A percentile compares a stretch with the other conserved stretches of the same genome.
phyloP scores from a whole-genome alignment of 2,329 filamentous ascomycete genomes.

The Ascochyta clinopodiicola region DNA sequence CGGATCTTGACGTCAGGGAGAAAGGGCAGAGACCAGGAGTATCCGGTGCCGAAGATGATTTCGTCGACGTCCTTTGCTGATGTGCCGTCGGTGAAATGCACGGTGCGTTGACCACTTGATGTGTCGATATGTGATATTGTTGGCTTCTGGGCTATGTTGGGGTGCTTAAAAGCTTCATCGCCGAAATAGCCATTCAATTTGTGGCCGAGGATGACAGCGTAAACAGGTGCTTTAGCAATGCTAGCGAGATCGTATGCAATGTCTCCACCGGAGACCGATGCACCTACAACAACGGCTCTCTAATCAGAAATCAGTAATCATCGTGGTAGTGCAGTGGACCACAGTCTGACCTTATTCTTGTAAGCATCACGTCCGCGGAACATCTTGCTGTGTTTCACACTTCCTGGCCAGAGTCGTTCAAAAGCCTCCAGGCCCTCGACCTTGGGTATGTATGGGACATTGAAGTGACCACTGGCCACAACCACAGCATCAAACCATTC shows the following conservation, averaged over 20 bases:
- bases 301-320: constrained; percentile 33
- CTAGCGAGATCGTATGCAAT: constrained; percentile 62
- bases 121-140: constrained; percentile 56
- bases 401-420: constrained; percentile 55
- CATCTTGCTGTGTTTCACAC: constrained; percentile 63
- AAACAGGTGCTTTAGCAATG: constrained; percentile 56
- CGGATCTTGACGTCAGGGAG: constrained; percentile 53
- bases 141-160: constrained; percentile 56
- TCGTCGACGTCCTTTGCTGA: constrained; percentile 62
- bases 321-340: background rate
- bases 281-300: constrained; percentile 68
- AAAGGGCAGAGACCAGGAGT: constrained; percentile 69
- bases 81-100: constrained; percentile 64
- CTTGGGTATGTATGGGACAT: constrained; percentile 62
- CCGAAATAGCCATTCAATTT: constrained; percentile 63
- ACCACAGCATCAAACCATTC: constrained; percentile 69
- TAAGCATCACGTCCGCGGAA: constrained; percentile 58
- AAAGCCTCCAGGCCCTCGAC: constrained; percentile 59
- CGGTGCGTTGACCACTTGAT: constrained; percentile 49
- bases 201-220: constrained; percentile 62
- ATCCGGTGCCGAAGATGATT: constrained; percentile 72
- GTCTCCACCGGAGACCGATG: constrained; percentile 69
- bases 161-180: constrained; percentile 66
- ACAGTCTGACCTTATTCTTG: constrained; percentile 51
- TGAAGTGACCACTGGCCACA: constrained; percentile 67